Evolutionary conservation across 805 yeast genomes (phyloP), one percentile per base, ranked within the genome.

Genomic region (Teunomyces cretensis): DNA sequence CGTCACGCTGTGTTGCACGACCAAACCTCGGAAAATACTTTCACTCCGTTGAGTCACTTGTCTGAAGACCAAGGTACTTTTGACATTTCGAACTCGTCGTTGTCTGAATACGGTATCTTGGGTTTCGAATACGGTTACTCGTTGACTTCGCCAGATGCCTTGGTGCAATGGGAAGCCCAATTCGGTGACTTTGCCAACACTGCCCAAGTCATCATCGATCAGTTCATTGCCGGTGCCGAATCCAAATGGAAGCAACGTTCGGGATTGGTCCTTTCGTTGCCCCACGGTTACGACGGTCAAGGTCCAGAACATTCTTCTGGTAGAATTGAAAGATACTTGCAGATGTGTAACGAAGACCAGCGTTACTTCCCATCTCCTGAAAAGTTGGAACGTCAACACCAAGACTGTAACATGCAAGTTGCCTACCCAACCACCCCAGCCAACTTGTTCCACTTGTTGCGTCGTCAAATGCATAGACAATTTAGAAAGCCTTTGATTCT

Each of bases 271-370:
- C 74, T 94, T 57, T 88, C 97, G 3, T 79, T 94, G 71, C 99
- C 99, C 47, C 99, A 94, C 68, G 99, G 99, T 75, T 94, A 91
- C 69, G 99, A 94, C 68, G 99, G 99, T 56, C 99, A 94, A 77
- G 99, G 99, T 62, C 98, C 99, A 55, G 99, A 94, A 77, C 99
- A 94, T 74, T 94, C 99, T 22, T 88, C 96, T 46, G 98, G 96
- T 61, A 86, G 98, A 80, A 72, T 94, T 44, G 99, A 94, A 77
- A 85, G 99, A 77, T 94, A 90, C 75, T 79, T 94, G 70, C 96
- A 88, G 76, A 73, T 94, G 64, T 86, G 96, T 64, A 91, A 91
- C 67, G 99, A 94, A 75, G 99, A 94, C 69, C 89, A 88, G 61
- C 86, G 98, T 73, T 72, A 63, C 60, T 94, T 88, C 96, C 99